Evolutionary conservation across 768 basidiomycete species (phyloP).

Genomic region (Paxillus rubicundulus): DNA sequence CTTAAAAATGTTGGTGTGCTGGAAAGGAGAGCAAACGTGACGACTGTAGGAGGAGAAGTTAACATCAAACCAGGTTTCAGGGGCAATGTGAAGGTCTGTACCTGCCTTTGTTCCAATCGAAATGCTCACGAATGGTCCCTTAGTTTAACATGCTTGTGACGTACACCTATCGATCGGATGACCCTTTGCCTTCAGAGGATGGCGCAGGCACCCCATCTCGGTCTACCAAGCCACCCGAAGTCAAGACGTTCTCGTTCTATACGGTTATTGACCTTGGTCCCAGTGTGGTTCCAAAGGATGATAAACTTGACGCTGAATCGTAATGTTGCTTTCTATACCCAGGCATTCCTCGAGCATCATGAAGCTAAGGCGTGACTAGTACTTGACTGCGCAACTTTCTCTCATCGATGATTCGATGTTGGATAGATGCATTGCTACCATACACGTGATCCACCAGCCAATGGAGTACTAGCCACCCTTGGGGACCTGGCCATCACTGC

Average conservation of each 20-base stretch:
- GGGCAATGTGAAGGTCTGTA: conserved; percentile 74
- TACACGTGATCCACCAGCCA: no score
- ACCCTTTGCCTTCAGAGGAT: conserved; percentile 64
- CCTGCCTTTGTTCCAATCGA: neutral
- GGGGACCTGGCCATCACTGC: no score
- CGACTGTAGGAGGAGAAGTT: conserved; percentile 85
- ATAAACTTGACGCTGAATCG: conserved; percentile 28
- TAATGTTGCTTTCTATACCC: no score
- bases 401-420: no score
- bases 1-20: conserved; percentile 72
- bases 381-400: no score
- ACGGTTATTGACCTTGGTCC: conserved; percentile 77
- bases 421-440: no score
- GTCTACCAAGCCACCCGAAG: conserved; percentile 58
- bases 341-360: no score
- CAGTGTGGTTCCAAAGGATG: conserved; percentile 62
- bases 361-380: no score
- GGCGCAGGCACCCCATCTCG: conserved; percentile 47
- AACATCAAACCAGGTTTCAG: conserved; percentile 76
- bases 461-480: no score
- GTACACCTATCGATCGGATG: conserved; percentile 93
- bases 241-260: conserved; percentile 89
- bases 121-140: conserved; percentile 4
- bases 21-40: conserved; percentile 88
- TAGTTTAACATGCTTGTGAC: conserved; percentile 95